phyloP scores from a whole-genome alignment of 352 stramenopile genomes.

The Pythium plurisporium region DNA sequence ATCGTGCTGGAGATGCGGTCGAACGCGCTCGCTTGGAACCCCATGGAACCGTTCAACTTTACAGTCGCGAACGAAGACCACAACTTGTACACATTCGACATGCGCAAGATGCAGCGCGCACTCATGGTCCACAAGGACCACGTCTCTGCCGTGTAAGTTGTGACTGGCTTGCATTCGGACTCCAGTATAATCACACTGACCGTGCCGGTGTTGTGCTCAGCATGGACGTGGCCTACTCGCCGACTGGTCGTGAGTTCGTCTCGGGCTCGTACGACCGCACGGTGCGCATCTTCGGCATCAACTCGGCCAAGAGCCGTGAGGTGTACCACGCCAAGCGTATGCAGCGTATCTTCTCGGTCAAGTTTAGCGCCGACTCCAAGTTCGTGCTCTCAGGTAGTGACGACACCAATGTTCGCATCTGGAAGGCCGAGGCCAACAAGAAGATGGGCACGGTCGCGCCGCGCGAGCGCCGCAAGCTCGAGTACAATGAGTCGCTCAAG shows the following conservation, averaged over 20 bases:
- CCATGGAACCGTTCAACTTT: conserved; percentile 98
- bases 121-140: conserved; percentile 98
- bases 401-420: conserved; percentile 99
- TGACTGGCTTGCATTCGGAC: not conserved
- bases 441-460: conserved; percentile 88
- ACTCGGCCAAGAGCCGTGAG: conserved; percentile 81
- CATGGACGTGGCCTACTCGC: conserved; percentile 96
- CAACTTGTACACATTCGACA: conserved; percentile 99
- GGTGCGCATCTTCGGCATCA: conserved; percentile 95
- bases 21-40: conserved; percentile 99
- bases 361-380: conserved; percentile 87
- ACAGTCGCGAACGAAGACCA: conserved; percentile 98
- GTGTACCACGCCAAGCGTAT: conserved; percentile 99
- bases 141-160: conserved; percentile 92
- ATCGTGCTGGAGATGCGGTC: conserved; percentile 94
- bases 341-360: conserved; percentile 92
- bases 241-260: conserved; percentile 97
- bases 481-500: conserved; percentile 97
- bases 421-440: conserved; percentile 96
- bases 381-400: conserved; percentile 98
- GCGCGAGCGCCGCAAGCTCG: conserved; percentile 87
- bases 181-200: not conserved
- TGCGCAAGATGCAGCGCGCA: conserved; percentile 94
- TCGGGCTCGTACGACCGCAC: conserved; percentile 98
- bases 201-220: conserved; percentile 22